phyloP scores from a whole-genome alignment of 2,329 filamentous ascomycete genomes.

The Aspergillus sergii region DNA sequence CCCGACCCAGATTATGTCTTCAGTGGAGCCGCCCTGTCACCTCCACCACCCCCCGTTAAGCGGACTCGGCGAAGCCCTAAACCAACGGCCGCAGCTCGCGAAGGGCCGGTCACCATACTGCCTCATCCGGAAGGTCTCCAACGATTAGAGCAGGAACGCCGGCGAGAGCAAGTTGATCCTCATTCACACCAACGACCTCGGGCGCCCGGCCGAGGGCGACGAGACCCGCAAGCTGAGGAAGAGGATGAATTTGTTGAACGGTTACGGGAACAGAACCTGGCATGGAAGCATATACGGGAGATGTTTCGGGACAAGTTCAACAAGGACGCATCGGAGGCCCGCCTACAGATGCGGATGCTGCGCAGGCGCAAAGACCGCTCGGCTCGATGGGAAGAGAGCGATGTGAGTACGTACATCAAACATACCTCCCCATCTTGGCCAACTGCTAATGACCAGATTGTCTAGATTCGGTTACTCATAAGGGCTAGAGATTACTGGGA shows the following conservation, averaged over 20 bases:
- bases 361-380: constrained; percentile 40
- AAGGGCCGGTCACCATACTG: constrained; percentile 39
- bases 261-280: constrained; percentile 38
- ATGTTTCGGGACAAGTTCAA: constrained; percentile 40
- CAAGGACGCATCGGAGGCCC: constrained; percentile 42
- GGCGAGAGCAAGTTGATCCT: constrained; percentile 28
- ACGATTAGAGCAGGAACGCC: constrained; percentile 41
- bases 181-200: constrained; percentile 31
- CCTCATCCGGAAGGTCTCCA: constrained; percentile 44
- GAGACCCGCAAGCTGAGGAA: constrained; percentile 42
- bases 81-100: constrained; percentile 23
- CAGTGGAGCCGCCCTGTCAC: constrained; percentile 22
- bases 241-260: constrained; percentile 43
- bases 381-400: constrained; percentile 43
- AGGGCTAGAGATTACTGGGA: constrained; percentile 41
- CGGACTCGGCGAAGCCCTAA: constrained; percentile 27
- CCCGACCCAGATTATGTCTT: constrained; percentile 25
- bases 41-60: constrained; percentile 28
- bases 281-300: constrained; percentile 43
- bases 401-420: constrained; percentile 46
- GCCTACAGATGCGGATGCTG: constrained; percentile 46
- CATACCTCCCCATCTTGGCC: constrained; percentile 5
- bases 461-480: constrained; percentile 39
- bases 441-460: constrained; percentile 15
- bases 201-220: constrained; percentile 36